phyloP scores from a whole-genome alignment of 805 yeast species.

The Saturnispora serradocipensis region DNA sequence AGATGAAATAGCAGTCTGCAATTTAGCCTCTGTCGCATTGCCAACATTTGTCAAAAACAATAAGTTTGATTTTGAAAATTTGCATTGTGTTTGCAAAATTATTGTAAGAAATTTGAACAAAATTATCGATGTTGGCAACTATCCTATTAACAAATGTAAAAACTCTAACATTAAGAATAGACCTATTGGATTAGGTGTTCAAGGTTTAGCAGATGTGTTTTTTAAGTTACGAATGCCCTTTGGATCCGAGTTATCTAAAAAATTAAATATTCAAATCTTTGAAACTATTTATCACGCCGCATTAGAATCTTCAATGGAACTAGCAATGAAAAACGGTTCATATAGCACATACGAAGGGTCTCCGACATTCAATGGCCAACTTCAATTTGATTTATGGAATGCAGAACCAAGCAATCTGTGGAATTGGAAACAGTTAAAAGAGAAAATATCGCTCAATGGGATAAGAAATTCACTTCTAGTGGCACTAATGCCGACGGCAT shows the following conservation, averaged over 20 bases:
- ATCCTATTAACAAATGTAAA: constrained; percentile 74
- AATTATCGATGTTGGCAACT: constrained; percentile 76
- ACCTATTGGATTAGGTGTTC: constrained; percentile 97
- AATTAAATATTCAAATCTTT: constrained; percentile 74
- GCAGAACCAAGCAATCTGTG: constrained; percentile 69
- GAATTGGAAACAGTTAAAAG: constrained; percentile 76
- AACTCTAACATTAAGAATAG: constrained; percentile 73
- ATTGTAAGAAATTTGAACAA: constrained; percentile 69
- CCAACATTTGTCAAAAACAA: constrained; percentile 57
- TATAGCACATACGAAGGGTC: constrained; percentile 75
- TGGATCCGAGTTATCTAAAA: constrained; percentile 71
- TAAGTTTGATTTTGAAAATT: constrained; percentile 57
- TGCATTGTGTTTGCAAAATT: constrained; percentile 72
- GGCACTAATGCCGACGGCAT: constrained; percentile 98
- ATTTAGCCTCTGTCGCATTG: constrained; percentile 82
- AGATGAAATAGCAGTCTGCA: constrained; percentile 94
- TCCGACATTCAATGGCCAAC: constrained; percentile 77
- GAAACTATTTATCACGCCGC: constrained; percentile 96
- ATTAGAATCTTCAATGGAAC: constrained; percentile 75
- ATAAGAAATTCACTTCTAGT: constrained; percentile 79
- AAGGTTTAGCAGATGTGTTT: constrained; percentile 89
- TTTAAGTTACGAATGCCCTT: constrained; percentile 75
- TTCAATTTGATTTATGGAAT: constrained; percentile 87
- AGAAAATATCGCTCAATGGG: constrained; percentile 52
- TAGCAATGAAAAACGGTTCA: constrained; percentile 60